These are phyloP conservation scores for Trypethelium eluteriae DNA, from an alignment of 495 filamentous ascomycete genomes.

Conservation along the genomic window DNA sequence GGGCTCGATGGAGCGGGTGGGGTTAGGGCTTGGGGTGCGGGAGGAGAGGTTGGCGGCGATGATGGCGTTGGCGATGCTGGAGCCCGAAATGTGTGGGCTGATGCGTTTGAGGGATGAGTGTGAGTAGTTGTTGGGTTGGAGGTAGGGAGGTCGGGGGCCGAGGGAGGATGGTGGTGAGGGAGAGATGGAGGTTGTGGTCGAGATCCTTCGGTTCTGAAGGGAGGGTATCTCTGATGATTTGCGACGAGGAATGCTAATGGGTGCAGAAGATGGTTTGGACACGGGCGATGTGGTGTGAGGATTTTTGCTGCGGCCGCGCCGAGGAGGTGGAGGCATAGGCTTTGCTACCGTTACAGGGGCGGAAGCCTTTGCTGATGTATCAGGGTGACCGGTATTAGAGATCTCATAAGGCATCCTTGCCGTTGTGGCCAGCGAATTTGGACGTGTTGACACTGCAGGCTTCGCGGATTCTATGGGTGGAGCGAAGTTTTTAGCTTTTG, in stretches of 20 bases:
- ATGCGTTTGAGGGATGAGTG: conserved; percentile 27
- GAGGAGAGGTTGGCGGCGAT: conserved; percentile 76
- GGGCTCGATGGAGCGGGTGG: conserved; percentile 29
- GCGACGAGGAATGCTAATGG: not conserved
- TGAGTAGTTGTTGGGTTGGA: conserved; percentile 21
- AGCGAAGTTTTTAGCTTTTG: not conserved
- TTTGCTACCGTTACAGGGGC: conserved; percentile 23
- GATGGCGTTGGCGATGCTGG: conserved; percentile 64
- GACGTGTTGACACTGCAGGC: not conserved
- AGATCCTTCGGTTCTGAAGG: not conserved
- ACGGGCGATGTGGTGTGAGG: not conserved
- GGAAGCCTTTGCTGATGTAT: conserved; percentile 23
- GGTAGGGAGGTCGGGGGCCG: conserved; percentile 7
- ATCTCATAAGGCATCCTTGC: not conserved
- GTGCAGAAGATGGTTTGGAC: not conserved
- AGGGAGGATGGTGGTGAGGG: not conserved
- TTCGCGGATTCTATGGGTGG: not conserved
- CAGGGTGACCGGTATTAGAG: conserved; percentile 15
- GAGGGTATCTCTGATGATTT: not conserved
- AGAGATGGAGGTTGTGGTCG: conserved; percentile 4
- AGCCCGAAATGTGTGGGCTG: conserved; percentile 40
- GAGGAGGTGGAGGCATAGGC: conserved; percentile 27
- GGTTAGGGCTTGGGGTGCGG: conserved; percentile 43
- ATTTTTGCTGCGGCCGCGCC: conserved; percentile 16
- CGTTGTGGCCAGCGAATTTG: not conserved